Conservation (phyloP, 495 filamentous ascomycete species). For the Xylaria castorea region DNA sequence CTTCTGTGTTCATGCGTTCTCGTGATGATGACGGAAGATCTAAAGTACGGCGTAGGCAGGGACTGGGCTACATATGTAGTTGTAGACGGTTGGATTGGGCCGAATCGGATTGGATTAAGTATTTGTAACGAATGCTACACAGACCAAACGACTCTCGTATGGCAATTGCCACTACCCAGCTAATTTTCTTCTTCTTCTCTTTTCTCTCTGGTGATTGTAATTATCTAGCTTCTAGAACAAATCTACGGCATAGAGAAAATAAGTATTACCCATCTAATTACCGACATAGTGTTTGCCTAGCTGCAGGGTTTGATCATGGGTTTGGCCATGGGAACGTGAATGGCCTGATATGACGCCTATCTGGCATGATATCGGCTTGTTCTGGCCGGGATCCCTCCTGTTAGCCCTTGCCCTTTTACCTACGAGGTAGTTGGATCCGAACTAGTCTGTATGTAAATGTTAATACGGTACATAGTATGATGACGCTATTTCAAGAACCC, state of each 20-base stretch:
- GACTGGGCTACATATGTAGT: neutral
- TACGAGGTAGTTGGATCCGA: slow-evolving; percentile 19
- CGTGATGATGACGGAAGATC: neutral
- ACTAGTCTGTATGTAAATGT: neutral
- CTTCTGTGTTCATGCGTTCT: neutral
- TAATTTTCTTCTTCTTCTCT: neutral
- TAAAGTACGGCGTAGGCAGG: slow-evolving; percentile 2
- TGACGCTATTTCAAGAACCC: slow-evolving; percentile 25
- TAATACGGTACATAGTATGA: neutral
- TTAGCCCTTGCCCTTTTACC: neutral
- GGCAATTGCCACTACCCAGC: neutral
- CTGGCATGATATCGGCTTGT: slow-evolving; percentile 26
- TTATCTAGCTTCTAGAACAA: slow-evolving; percentile 15
- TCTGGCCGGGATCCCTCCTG: slow-evolving; percentile 12
- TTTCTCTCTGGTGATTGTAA: neutral
- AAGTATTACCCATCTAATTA: slow-evolving; percentile 21
- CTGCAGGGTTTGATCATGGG: slow-evolving; percentile 27
- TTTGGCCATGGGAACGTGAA: slow-evolving; percentile 6
- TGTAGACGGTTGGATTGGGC: slow-evolving; percentile 13
- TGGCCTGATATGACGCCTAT: slow-evolving; percentile 28
- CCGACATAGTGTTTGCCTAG: slow-evolving; percentile 22
- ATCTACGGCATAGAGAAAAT: neutral
- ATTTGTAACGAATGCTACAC: neutral
- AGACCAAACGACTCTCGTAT: neutral
- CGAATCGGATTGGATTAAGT: slow-evolving; percentile 6